Base-by-base conservation (phyloP, 805 yeast genomes). In the Myxozyma geophila region DNA sequence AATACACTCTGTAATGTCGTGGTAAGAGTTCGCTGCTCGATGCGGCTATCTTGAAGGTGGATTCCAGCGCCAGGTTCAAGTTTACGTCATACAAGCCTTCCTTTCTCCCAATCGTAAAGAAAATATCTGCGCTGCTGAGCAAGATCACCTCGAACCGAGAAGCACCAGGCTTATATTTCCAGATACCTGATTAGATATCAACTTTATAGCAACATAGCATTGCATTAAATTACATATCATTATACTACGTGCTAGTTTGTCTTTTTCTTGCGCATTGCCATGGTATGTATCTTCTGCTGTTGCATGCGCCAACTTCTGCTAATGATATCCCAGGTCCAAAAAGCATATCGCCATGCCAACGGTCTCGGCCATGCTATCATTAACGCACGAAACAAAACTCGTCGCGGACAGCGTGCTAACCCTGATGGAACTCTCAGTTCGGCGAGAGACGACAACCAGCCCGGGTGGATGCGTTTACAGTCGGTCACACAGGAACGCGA, bases 401-500 rank as follows among this genome's bases (percentile, higher is more conserved):
- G 62, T 4, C 53, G 68, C 6, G 48, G 39, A 13, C 59, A 60
- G 52, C 48, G 63, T 12, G 51, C 40, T 12, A 52, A 37, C 5
- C 61, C 57, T 8, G 66, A 59, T 35, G 66, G 64, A n/a, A 52
- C 61, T 10, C 54, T 60, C 17, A 43, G 40, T n/a, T 21, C 35
- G 1, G 15, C 40, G 43, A 46, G 53, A 17, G 63, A 52, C 33
- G 46, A 17, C 8, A 43, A 36, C 19, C 63, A 90, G 73, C 96
- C 91, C 13, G 83, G 82, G 66, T 91, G 97, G 96, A 96, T 90
- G 57, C 90, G 92, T 68, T 79, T 95, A 73, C 85, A 95, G 74
- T 92, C 98, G 1, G 96, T 95, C 15, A 95, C 98, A 0, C 98
- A 95, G 72, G 98, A 95, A 75, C 85, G 88, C 70, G 88, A 98